A percentile compares a stretch with the other conserved stretches of the same genome.
Conservation (phyloP, 2,329 filamentous ascomycete genomes). For the Metarhizium anisopliae region DNA sequence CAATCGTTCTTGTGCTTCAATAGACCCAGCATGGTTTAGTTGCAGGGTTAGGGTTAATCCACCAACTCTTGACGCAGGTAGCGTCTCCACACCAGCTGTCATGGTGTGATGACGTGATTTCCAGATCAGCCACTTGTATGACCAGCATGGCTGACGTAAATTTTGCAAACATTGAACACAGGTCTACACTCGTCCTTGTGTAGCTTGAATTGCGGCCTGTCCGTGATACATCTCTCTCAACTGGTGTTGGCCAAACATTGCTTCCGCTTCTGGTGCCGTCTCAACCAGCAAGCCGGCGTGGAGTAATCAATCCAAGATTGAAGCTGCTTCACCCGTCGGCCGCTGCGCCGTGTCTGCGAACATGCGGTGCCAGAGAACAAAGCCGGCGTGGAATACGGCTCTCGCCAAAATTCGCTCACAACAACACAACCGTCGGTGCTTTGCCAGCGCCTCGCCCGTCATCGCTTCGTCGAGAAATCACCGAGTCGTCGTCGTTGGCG, state of each 20-base stretch:
- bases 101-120: not conserved
- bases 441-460: constrained; percentile 20
- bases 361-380: not conserved
- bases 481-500: constrained; percentile 59
- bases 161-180: not conserved
- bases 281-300: too few species aligned
- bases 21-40: too few species aligned
- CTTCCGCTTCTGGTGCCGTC: too few species aligned
- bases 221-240: too few species aligned
- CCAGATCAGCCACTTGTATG: not conserved
- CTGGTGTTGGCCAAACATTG: too few species aligned
- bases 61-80: not conserved
- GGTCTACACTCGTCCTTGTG: not conserved
- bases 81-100: not conserved
- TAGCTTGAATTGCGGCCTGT: too few species aligned
- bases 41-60: too few species aligned
- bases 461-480: constrained; percentile 31
- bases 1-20: too few species aligned
- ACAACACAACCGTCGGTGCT: constrained; percentile 2
- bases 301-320: too few species aligned
- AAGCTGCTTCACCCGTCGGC: too few species aligned
- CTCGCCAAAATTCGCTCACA: not conserved
- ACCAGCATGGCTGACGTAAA: not conserved
- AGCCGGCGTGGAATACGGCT: not conserved
- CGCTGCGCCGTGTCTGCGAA: too few species aligned